Evolutionary conservation across 768 basidiomycete species (phyloP), one percentile per base, ranked within the genome.

Genomic region (Termitomyces sp.): DNA sequence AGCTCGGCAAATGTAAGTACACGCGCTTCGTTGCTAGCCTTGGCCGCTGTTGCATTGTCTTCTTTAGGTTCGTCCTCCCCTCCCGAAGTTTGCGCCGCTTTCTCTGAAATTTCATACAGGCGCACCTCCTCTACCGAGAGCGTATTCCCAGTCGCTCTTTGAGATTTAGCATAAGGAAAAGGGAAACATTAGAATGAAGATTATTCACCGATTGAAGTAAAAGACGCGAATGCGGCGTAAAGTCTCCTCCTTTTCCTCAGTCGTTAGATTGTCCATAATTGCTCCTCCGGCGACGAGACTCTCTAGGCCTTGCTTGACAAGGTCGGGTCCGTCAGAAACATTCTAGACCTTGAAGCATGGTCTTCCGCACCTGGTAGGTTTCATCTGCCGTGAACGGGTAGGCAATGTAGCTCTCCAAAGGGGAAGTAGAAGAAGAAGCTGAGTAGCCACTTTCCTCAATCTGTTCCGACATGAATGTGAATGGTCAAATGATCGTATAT

Each of bases 1-100:
- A 93, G 72, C 69, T 92, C 85, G 1, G 81, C 75, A 62, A 93
- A 87, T 0, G 83, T 83, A 58, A 91, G 72, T 30, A 78, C 70
- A 16, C 71, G 80, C n/a, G 74, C 67, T 62, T 81, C 78, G 53
- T 63, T 34, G 12, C 39, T 47, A 54, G 45, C 47, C 51, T 33
- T 57, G 9, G 50, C 6, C 50, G 27, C 30, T n/a, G 24, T 30
- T 20, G 6, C 37, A 6, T 46, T 39, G 15, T 6, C 46, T n/a
- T 46, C 30, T 15, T 20, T 4, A 50, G 13, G 39, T 45, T 30
- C 18, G 46, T 27, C 8, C 15, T 56, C 51, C 13, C 8, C 58
- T 36, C 36, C 27, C 16, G 41, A 33, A 54, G 1, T n/a, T 1
- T 42, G 48, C 33, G 27, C 50, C 31, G 16, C 31, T 18, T 37